These are phyloP conservation scores for Elongisporangium prolatum DNA, from an alignment of 352 stramenopile species.

Conservation along the genomic window DNA sequence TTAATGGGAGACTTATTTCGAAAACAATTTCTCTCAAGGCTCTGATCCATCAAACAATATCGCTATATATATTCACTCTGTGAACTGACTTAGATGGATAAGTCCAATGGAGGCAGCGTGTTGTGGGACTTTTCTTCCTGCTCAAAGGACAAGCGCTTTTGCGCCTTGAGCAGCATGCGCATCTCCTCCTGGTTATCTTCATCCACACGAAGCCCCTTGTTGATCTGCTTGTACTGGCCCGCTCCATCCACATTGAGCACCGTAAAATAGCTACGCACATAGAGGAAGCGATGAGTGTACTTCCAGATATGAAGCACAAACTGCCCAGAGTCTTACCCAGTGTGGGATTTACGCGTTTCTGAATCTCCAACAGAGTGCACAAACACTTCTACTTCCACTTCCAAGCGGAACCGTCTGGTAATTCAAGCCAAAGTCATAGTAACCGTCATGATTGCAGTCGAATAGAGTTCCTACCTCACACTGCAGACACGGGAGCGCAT, in stretches of 20 bases:
- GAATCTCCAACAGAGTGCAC: constrained; percentile 6
- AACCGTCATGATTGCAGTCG: neutral
- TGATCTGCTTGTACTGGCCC: constrained; percentile 23
- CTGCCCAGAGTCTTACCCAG: constrained; percentile 9
- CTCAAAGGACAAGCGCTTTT: constrained; percentile 37
- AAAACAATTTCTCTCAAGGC: too few relatives aligned
- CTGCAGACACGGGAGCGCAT: constrained; percentile 36
- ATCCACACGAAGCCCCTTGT: constrained; percentile 25
- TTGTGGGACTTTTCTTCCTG: constrained; percentile 30
- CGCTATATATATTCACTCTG: too few relatives aligned
- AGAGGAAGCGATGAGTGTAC: neutral
- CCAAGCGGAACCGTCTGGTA: constrained; percentile 19
- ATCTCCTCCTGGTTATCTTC: constrained; percentile 27
- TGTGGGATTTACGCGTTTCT: constrained; percentile 8
- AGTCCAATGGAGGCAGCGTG: constrained; percentile 17
- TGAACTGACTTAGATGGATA: neutral
- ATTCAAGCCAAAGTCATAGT: neutral
- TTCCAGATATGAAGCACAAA: neutral
- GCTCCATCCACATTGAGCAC: constrained; percentile 35
- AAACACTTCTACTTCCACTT: constrained; percentile 19
- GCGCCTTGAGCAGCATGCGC: constrained; percentile 30
- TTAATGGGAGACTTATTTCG: too few relatives aligned
- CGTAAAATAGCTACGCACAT: constrained; percentile 23
- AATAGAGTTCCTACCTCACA: constrained; percentile 42
- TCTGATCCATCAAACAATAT: too few relatives aligned